Evolutionary conservation across 306 rosid species (phyloP), one percentile per base, ranked within the genome.

Genomic region (Pyrus communis): DNA sequence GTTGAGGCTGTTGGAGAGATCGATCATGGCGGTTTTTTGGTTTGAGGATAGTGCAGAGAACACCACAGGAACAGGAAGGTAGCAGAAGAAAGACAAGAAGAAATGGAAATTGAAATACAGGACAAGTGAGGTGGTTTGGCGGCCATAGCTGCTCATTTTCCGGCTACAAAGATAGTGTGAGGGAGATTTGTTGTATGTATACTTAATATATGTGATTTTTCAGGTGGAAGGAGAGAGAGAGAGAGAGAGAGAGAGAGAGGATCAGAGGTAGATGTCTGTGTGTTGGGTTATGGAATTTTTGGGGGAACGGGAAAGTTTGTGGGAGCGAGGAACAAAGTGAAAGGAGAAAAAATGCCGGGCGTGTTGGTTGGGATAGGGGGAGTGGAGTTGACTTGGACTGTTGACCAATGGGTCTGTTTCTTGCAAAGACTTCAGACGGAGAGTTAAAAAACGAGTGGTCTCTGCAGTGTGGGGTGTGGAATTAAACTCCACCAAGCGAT

Each of bases 1-100:
- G 62, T 58, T 58, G 62, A 89, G 70, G 66, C 11, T 67, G 3
- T 42, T 11, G 46, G 81, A 86, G 54, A 90, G 79, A 15, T 2
- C 12, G 79, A 9, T 61, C 93, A 92, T 87, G 79, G 86, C 68
- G 13, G 61, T 27, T 19, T 2, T 70, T 83, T 95, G 97, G 76
- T 49, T 78, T 30, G 80, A 61, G 58, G 95, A 80, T 4, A 91
- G 88, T 67, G 21, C 49, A 68, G 86, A 87, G 68, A 90, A 46
- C 11, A 79, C 96, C 80, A 75, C 18, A 2, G 55, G 66, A 33
- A 74, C 0, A 58, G 92, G 87, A 77, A 54, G 86, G 38, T 11
- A 66, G 31, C 27, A 79, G 45, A 70, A 22, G 45, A 80, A 79
- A 62, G 14, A 86, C 67, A 40, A 75, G 30, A 64, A 38, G 77